A percentile compares a stretch with the other conserved stretches of the same genome.
Conservation (phyloP, 805 yeast species). For the Pichia nanzhaoensis region DNA sequence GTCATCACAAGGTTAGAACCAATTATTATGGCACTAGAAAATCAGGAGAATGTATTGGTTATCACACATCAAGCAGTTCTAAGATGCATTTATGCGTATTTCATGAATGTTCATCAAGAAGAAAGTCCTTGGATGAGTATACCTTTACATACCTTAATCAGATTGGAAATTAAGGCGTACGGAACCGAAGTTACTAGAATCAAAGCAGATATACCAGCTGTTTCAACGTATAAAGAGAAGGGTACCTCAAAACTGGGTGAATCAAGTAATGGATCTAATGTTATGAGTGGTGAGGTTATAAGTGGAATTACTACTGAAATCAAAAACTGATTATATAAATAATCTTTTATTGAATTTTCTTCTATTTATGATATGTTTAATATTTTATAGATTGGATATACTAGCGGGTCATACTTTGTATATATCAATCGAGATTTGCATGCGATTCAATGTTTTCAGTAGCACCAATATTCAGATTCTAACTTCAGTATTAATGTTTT, state of each 20-base stretch:
- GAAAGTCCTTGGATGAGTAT: constrained; percentile 99
- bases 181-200: constrained; percentile 82
- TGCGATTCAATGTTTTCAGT: no score
- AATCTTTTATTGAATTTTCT: no score
- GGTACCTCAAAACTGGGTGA: constrained; percentile 72
- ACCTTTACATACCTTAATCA: constrained; percentile 90
- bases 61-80: constrained; percentile 97
- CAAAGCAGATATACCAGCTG: constrained; percentile 96
- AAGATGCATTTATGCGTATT: constrained; percentile 94
- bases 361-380: no score
- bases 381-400: no score
- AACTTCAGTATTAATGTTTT: no score
- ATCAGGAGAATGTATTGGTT: constrained; percentile 91
- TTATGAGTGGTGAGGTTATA: constrained; percentile 46
- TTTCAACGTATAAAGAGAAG: constrained; percentile 90
- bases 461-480: no score
- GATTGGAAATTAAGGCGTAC: constrained; percentile 92
- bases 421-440: no score
- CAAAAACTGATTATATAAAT: constrained; percentile 3
- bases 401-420: no score
- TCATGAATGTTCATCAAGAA: constrained; percentile 97
- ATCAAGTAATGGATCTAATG: constrained; percentile 31
- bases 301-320: constrained; percentile 22
- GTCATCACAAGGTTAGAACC: constrained; percentile 94
- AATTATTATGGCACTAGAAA: constrained; percentile 94